Evolutionary conservation across 2,329 filamentous ascomycete species (phyloP), one percentile per base, ranked within the genome.

Genomic region (Trichophyton benhamiae): DNA sequence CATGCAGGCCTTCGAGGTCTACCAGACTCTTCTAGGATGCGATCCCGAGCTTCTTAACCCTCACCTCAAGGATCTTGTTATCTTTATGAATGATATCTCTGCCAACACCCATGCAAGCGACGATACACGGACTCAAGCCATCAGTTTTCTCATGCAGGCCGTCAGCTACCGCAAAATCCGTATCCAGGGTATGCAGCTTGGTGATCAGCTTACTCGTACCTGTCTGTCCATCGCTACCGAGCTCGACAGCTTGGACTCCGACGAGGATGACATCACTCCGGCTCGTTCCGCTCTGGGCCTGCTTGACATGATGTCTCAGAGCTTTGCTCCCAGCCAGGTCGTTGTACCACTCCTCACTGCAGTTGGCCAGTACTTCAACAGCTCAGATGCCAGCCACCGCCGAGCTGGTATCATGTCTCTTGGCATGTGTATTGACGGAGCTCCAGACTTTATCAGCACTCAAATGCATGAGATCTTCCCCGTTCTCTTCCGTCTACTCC

Each of bases 381-480:
- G 84, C 71, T 76, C 81, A 63, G 83, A 95, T 70, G 82, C 91
- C 41, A 86, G 89, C 68, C 87, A 88, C 77, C 87, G 92, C 63
- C 88, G 92, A 75, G 91, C 92, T 60, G 91, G 89, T 75, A 94
- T 97, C 71, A 82, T 97, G 65, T 87, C 92, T 57, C 83, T 99
- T 3, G 92, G 92, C 63, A 95, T 92, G 79, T 92, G 89, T 68
- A 92, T 96, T 60, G 94, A 97, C 79, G 94, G 94, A 68, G 92
- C 94, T 33, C 94, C 94, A 15, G 94, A 99, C 74, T 99, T 97
- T 76, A 91, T 97, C 70, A 90, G 89, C 65, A 96, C 91, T 20
- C 94, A 99, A 76, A 83, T 97, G 65, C 82, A 87, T 70, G 83
- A 87, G 66, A 87, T 97, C 66, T 84, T 97, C 73, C 94, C 94